Base-by-base conservation (phyloP, 768 basidiomycete species). In the Leccinum truebloodii region DNA sequence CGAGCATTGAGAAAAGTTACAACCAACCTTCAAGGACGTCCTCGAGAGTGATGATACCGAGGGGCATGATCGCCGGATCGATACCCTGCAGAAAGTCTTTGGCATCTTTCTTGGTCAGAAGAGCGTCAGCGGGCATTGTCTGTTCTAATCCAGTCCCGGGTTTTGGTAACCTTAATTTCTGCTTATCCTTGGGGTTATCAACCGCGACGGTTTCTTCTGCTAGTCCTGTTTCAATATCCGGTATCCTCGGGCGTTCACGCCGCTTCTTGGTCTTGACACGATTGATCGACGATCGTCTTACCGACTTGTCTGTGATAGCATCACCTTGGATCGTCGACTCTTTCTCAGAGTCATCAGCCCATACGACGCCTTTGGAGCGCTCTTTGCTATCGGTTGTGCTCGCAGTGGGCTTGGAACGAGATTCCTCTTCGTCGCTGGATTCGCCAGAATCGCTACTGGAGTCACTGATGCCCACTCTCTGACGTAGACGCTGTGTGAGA, bases 21-120 rank as follows among this genome's bases (percentile, higher is more conserved):
- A 26, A 26, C 26, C 4, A 26, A 26, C 26, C 26, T 26, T 26
- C 26, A 26, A 26, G 26, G 9, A 96, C 91, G 64, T 96, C 94
- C 74, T 96, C 94, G 2, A 96, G 81, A 0, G 94, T 96, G 62
- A 96, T 95, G 67, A 96, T 93, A 54, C 94, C 94, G 26, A 95
- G 79, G 3, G 92, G 93, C 79, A 88, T 89, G 35, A 94, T 80
- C 20, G 87, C 86, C 0, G 88, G 90, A 71, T 95, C 92, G 57
- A 94, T 83, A 44, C 83, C 83, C 78, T 89, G 87, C 72, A 95
- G 77, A 76, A 94, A 94, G 85, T 89, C 86, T n/a, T 87, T 85
- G 35, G 89, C 92, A 53, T 83, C 83, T 62, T 85, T 83, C 68
- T 90, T 86, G 3, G 85, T 82, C 60, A 95, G 75, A 57, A 94